A percentile compares a stretch with the other conserved stretches of the same genome.
Conservation (phyloP, 805 yeast genomes). For the Metschnikowia henanensis region DNA sequence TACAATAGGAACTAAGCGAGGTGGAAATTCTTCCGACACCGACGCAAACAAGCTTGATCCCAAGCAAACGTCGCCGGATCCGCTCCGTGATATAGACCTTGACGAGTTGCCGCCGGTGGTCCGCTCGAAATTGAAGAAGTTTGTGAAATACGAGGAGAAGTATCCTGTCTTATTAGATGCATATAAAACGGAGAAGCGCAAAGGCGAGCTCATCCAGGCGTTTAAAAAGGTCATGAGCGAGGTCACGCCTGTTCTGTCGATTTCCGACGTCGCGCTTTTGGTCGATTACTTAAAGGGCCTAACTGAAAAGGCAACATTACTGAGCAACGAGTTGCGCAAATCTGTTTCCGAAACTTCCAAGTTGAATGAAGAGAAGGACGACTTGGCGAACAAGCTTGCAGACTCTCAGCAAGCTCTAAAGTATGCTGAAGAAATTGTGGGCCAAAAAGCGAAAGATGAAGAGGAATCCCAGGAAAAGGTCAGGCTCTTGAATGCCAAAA, state of each 20-base stretch:
- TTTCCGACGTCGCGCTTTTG: constrained; percentile 69
- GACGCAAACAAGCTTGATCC: not conserved
- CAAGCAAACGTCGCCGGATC: constrained; percentile 5
- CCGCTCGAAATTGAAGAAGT: constrained; percentile 65
- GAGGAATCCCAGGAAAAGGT: constrained; percentile 8
- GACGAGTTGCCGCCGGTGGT: constrained; percentile 57
- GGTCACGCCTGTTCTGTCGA: constrained; percentile 74
- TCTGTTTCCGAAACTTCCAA: constrained; percentile 31
- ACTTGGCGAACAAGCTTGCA: constrained; percentile 10
- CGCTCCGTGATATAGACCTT: constrained; percentile 26
- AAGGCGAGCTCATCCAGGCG: constrained; percentile 52
- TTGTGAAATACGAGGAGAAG: constrained; percentile 84
- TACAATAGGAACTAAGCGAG: not conserved
- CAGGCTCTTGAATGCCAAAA: not conserved
- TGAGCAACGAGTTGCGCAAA: constrained; percentile 64
- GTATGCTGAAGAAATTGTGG: constrained; percentile 17
- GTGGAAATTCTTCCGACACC: not conserved
- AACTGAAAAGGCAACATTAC: constrained; percentile 56
- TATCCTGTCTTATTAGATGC: constrained; percentile 86
- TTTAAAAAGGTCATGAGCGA: constrained; percentile 77
- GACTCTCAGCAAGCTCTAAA: constrained; percentile 17
- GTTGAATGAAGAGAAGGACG: constrained; percentile 12
- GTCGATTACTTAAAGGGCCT: constrained; percentile 69
- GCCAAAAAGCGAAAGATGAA: constrained; percentile 6
- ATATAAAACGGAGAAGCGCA: constrained; percentile 76